These are phyloP conservation scores for Groenewaldozyma sp. DNA, from an alignment of 1,139 yeast species.

Conservation along the genomic window DNA sequence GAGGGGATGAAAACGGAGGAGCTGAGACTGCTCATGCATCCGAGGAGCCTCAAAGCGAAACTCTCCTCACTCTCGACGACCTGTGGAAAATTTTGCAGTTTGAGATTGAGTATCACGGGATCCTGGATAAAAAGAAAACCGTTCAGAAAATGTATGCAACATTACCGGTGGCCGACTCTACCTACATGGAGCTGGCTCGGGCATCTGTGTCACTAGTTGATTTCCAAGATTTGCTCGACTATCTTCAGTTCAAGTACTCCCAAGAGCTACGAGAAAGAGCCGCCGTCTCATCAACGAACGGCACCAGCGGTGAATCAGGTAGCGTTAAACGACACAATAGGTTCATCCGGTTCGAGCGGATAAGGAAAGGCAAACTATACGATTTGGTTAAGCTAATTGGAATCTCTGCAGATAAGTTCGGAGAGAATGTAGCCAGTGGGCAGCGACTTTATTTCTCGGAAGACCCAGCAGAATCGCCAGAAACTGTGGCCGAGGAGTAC, in stretches of 20 bases:
- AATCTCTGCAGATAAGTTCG: constrained; percentile 67
- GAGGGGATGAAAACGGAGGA: constrained; percentile 45
- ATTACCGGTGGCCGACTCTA: constrained; percentile 49
- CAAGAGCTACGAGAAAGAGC: constrained; percentile 47
- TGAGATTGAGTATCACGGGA: constrained; percentile 83
- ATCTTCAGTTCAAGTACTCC: constrained; percentile 71
- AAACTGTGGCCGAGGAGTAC: constrained; percentile 49
- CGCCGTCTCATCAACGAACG: no score
- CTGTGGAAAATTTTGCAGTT: constrained; percentile 83
- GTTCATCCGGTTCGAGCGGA: constrained; percentile 65
- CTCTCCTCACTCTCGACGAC: constrained; percentile 45
- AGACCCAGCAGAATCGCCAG: constrained; percentile 59
- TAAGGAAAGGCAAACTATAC: constrained; percentile 57
- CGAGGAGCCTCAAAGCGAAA: constrained; percentile 33
- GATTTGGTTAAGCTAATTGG: constrained; percentile 68
- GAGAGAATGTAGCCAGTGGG: constrained; percentile 70
- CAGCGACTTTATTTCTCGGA: constrained; percentile 63
- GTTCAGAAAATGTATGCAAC: constrained; percentile 50
- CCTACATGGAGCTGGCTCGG: constrained; percentile 46
- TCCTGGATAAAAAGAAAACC: constrained; percentile 63
- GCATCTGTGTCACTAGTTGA: constrained; percentile 64
- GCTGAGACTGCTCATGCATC: constrained; percentile 37
- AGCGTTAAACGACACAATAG: constrained; percentile 55
- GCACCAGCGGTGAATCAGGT: constrained; percentile 15
- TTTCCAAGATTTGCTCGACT: constrained; percentile 81